Base-by-base conservation (phyloP, 2,329 filamentous ascomycete genomes). In the Ceratocystis variospora region DNA sequence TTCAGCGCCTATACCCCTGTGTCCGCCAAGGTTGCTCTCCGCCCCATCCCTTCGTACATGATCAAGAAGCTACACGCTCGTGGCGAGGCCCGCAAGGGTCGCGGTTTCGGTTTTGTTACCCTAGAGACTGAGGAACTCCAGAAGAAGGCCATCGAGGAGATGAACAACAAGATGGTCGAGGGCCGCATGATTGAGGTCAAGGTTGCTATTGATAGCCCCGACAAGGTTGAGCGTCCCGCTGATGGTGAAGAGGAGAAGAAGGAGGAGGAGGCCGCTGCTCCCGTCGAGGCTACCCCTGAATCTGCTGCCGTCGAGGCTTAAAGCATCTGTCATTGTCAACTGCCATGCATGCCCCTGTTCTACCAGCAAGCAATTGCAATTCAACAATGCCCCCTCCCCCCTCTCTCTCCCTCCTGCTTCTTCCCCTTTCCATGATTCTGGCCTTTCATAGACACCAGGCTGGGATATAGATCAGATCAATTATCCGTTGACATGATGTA, bases 21-120 rank as follows among this genome's bases (percentile, higher is more conserved):
- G 72, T 95, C 91, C 70, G 93, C 94, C 77, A 99, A 97, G 86
- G 97, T 99, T 75, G 94, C 94, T 71, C 90, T 99, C 72, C 93
- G 94, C 73, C 94, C 94, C 64, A 99, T 99, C 72, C 94, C 94
- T 72, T 92, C 93, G 74, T 99, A 97, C 83, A 99, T 99, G 94
- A 94, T 99, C 80, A 96, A 96, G 88, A 99, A 99, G 85, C 90
- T 99, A 70, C 92, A 96, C 81, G 92, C 93, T 74, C 93, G 94
- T 76, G 92, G 92, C 75, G 94, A 99, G 81, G 87, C 93, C 73
- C 94, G 94, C 81, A 99, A 99, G 87, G 94, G 94, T 69, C 94
- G 94, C 81, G 94, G 94, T 71, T 99, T 99, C 77, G 94, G 94
- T 71, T 99, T 99, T 77, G 94, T 99, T 70, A 97, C 91, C 69